A percentile compares a stretch with the other conserved stretches of the same genome.
Conservation (phyloP, 169 alveolate genomes). For the Eimeria sp. region DNA sequence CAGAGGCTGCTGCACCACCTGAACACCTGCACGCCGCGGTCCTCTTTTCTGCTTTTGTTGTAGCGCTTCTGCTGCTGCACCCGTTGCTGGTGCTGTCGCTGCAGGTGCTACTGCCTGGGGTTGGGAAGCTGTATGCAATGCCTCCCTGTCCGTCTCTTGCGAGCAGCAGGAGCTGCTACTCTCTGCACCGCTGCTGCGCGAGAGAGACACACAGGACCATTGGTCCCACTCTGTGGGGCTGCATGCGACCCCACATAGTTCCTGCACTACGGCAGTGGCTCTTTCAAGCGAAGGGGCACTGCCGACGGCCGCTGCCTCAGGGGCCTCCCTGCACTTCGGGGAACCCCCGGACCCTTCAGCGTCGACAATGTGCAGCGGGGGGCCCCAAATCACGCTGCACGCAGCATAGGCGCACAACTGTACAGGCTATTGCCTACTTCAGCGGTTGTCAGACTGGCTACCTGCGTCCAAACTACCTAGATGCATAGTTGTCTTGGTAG, state of each 20-base stretch:
- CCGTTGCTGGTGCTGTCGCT: background rate
- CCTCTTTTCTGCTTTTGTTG: background rate
- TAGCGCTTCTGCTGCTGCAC: background rate
- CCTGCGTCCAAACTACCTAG: background rate
- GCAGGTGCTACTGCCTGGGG: background rate
- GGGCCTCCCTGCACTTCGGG: background rate
- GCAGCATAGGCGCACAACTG: background rate
- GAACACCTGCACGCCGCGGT: background rate
- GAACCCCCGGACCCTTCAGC: background rate
- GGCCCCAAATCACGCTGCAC: conserved; percentile 23
- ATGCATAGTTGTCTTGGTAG: background rate
- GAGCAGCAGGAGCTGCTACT: background rate
- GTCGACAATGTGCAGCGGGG: background rate
- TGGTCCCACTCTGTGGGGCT: conserved; percentile 18
- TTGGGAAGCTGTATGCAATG: background rate
- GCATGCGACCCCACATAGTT: background rate
- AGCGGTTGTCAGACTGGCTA: no score
- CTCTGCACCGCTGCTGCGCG: background rate
- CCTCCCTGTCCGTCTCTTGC: background rate
- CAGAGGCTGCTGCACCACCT: background rate
- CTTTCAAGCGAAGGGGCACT: no score
- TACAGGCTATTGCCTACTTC: background rate
- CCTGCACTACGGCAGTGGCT: no score
- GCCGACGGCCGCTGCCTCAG: background rate
- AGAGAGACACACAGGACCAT: background rate